Percentiles rank a stretch among this genome's conserved stretches.
Evolutionary conservation across 2,329 filamentous ascomycete genomes (phyloP).

Genomic region (Aspergillus quadricinctus): DNA sequence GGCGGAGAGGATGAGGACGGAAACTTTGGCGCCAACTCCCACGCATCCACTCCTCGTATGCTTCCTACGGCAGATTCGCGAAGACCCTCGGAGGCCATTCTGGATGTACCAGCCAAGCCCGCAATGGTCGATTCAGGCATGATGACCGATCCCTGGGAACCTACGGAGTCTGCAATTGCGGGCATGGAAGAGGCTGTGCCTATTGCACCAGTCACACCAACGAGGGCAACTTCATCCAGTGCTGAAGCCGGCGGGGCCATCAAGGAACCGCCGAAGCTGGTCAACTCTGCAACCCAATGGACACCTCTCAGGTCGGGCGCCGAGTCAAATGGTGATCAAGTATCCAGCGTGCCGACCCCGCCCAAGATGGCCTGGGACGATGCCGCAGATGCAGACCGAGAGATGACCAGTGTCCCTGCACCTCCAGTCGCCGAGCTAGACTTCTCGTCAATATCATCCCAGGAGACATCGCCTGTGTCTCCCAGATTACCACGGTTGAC

Average conservation of each 20-base stretch:
- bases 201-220: constrained; percentile 19
- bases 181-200: constrained; percentile 12
- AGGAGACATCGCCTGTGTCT: constrained; percentile 33
- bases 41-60: constrained; percentile 38
- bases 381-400: constrained; percentile 11
- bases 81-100: constrained; percentile 26
- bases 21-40: constrained; percentile 45
- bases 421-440: constrained; percentile 22
- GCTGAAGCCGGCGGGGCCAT: constrained; percentile 13
- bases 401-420: constrained; percentile 12
- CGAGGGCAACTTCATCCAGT: constrained; percentile 12
- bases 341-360: constrained; percentile 32
- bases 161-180: constrained; percentile 22
- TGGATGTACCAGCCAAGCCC: constrained; percentile 22
- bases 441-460: constrained; percentile 28
- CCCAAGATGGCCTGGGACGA: constrained; percentile 41
- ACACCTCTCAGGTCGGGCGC: constrained; percentile 31
- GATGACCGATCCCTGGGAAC: constrained; percentile 59
- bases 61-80: constrained; percentile 24
- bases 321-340: constrained; percentile 22
- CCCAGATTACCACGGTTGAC: constrained; percentile 40
- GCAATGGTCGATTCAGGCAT: constrained; percentile 57
- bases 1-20: constrained; percentile 65
- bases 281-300: constrained; percentile 42
- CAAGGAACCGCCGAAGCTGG: constrained; percentile 22